phyloP scores from a whole-genome alignment of 2,329 filamentous ascomycete genomes.

The Pseudodiploospora longispora region DNA sequence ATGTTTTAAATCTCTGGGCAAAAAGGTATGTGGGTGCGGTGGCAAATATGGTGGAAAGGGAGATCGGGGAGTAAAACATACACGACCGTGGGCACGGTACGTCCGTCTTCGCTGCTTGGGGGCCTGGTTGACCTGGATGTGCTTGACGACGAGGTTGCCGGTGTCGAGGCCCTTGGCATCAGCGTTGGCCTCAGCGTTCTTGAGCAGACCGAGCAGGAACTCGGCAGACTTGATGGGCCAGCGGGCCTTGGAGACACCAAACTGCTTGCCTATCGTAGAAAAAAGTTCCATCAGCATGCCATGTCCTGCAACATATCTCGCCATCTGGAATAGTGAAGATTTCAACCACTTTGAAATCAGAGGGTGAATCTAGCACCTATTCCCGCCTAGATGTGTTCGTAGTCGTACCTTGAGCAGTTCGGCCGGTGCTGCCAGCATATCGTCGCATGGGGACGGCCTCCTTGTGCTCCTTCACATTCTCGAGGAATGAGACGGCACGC shows the following conservation, averaged over 20 bases:
- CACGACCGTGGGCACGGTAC: slow-evolving; percentile 99
- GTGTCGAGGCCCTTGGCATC: slow-evolving; percentile 97
- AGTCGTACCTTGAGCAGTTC: slow-evolving; percentile 91
- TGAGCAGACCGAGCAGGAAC: slow-evolving; percentile 93
- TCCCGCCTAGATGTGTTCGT: neutral
- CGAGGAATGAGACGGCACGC: slow-evolving; percentile 91
- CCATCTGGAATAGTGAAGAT: too few species aligned
- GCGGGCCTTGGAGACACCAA: slow-evolving; percentile 94
- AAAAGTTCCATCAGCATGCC: slow-evolving; percentile 18
- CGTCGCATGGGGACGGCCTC: slow-evolving; percentile 98
- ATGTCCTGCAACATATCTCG: too few species aligned
- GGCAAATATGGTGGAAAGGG: neutral
- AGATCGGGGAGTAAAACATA: slow-evolving; percentile 48
- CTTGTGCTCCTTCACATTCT: slow-evolving; percentile 95
- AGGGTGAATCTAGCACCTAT: neutral
- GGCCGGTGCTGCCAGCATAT: slow-evolving; percentile 92
- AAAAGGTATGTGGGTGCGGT: too few species aligned
- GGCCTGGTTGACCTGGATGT: slow-evolving; percentile 99
- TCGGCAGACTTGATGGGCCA: slow-evolving; percentile 99
- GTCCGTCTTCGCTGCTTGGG: slow-evolving; percentile 98
- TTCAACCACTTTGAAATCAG: too few species aligned
- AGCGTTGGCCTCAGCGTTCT: slow-evolving; percentile 95
- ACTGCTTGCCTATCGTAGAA: slow-evolving; percentile 78
- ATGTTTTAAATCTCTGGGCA: too few species aligned
- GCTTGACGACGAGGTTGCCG: slow-evolving; percentile 95